phyloP scores from a whole-genome alignment of 306 rosid genomes.

The Malus sieversii region DNA sequence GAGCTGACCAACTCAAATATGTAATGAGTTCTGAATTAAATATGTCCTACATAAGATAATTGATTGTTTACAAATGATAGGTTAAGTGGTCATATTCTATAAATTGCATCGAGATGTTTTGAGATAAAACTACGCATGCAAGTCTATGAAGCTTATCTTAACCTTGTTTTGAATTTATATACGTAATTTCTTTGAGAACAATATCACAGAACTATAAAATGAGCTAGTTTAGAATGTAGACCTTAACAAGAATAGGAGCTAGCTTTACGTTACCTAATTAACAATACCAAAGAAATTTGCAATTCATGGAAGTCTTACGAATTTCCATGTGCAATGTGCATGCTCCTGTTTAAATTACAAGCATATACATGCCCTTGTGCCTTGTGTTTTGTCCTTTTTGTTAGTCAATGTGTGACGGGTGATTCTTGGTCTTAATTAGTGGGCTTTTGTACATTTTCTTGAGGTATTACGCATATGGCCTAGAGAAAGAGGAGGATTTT shows the following conservation, averaged over 20 bases:
- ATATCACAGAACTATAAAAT: too few species aligned
- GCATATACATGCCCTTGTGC: neutral
- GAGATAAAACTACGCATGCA: neutral
- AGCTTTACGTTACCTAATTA: neutral
- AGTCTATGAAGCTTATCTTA: neutral
- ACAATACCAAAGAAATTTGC: neutral
- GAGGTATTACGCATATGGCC: slow-evolving; percentile 17
- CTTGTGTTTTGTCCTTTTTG: neutral
- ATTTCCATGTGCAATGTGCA: slow-evolving; percentile 1
- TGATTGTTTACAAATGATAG: neutral
- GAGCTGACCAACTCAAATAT: neutral
- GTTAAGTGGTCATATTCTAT: too few species aligned
- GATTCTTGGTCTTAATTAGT: slow-evolving; percentile 7
- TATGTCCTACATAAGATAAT: neutral
- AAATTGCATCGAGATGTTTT: neutral
- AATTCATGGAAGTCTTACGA: neutral
- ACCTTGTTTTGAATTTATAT: too few species aligned
- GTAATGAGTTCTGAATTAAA: neutral
- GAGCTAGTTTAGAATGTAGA: neutral
- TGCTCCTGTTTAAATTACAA: neutral
- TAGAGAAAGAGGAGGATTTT: neutral
- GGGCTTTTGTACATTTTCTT: neutral
- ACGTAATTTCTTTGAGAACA: neutral
- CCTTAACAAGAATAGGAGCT: neutral
- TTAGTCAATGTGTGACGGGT: neutral